Conservation (phyloP, 768 basidiomycete species). For the Rhizopogon vinicolor region DNA sequence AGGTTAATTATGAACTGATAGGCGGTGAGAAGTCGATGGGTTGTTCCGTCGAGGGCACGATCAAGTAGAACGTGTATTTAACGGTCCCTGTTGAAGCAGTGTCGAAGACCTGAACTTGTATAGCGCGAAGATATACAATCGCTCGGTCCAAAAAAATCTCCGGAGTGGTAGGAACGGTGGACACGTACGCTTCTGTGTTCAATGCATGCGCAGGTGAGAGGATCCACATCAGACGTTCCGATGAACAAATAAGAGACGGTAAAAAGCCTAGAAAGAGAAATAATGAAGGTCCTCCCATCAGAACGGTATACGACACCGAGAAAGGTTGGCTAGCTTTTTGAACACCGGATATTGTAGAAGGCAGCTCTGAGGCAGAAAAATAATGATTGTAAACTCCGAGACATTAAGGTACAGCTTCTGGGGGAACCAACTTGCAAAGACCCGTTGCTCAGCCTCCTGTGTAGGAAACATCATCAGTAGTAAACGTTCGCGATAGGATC, state of each 20-base stretch:
- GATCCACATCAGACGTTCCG: neutral
- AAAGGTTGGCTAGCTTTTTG: neutral
- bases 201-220: too few relatives aligned
- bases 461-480: too few relatives aligned
- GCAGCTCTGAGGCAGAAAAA: neutral
- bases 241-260: too few relatives aligned
- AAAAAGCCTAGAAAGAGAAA: too few relatives aligned
- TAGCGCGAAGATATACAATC: neutral
- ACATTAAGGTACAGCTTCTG: neutral
- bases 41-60: neutral
- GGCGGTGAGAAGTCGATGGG: neutral
- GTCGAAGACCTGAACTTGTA: neutral
- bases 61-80: neutral
- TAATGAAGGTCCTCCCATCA: too few relatives aligned
- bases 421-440: neutral
- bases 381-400: neutral
- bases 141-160: neutral
- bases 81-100: neutral
- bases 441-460: neutral
- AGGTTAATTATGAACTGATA: neutral
- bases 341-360: neutral
- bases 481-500: neutral
- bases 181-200: neutral
- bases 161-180: neutral
- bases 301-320: too few relatives aligned